Base-by-base conservation (phyloP, 805 yeast genomes). In the Starmerella powellii region DNA sequence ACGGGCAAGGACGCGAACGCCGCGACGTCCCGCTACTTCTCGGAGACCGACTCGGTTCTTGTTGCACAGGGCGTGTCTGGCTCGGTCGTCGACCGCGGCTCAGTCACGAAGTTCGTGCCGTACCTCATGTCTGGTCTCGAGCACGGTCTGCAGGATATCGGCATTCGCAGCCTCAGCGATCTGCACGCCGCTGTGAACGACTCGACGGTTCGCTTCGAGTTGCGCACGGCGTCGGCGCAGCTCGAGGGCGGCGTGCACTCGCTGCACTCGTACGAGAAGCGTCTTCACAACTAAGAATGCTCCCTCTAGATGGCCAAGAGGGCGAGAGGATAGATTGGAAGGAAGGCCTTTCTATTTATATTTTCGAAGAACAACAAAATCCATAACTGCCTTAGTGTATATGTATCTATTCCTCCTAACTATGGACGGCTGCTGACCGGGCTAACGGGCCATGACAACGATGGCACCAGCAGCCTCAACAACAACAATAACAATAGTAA, bases 41-140 rank as follows among this genome's bases (percentile, higher is more conserved):
- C 95, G 47, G 98, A 91, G 71, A 70, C 83, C 53, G 98, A 91
- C 67, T 71, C 80, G 58, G 97, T 91, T 52, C 75, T 91, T 53
- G 98, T 91, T 54, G 98, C 98, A 42, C 98, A 91, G 72, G 98
- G 98, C 74, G 98, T 91, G 54, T 74, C 93, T 49, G 98, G 98
- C 57, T 72, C 94, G 30, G 98, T 91, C 57, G 79, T 86, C 55
- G 98, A 91, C 71, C 84, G 88, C 66, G 98, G 98, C 57, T 86
- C 96, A 34, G 72, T 91, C 62, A 76, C 77, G 63, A 91, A 88
- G 69, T 91, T 86, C 62, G 68, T 91, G 52, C 98, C 98, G 54
- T 91, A 91, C 72, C 70, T 91, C 64, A 81, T 71, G 75, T 79
- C 81, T 56, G 98, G 98, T 66, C 73, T 91, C 62, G 96, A 91